Evolutionary conservation across 225 moss, liverwort and hornwort genomes (phyloP), one percentile per base, ranked within the genome.

Genomic region (Physcomitrium patens): DNA sequence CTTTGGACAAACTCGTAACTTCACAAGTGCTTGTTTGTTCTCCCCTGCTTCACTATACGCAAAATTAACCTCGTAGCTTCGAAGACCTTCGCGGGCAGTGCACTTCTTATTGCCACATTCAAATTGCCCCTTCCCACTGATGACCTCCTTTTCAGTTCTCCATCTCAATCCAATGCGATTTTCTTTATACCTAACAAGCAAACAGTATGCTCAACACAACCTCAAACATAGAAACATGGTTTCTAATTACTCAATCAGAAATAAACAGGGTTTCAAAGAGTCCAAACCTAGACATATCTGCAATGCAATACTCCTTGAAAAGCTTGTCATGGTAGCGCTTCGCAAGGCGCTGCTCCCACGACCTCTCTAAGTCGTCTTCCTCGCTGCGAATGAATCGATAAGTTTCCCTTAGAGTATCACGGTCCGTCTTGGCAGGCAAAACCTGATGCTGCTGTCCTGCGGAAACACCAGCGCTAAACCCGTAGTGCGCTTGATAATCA

Each of bases 51-150:
- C 99, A 23, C 17, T 92, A 83, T 99, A 99, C 15, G 90, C 90
- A 77, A 99, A 99, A 87, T 99, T 99, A 14, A 99, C 99, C 90
- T 99, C 99, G 81, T 95, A 99, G 78, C 95, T 99, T 63, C 90
- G 89, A 70, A 99, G 89, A 59, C 91, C 93, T 78, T 95, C 93
- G 46, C 76, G 84, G 66, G 85, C 84, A 84, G 63, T 73, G 77
- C 99, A 99, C 37, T 83, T 91, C 81, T 93, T 99, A 79, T 99
- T 99, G 78, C 95, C 99, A 78, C 99, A 99, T 42, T 93, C 82
- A 62, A 99, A 99, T 79, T 99, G 99, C 60, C 99, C 99, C 88
- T 99, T 99, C 73, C 99, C 99, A 61, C 85, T 88, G 8, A 99
- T 71, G 5, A 99, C 93, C 84, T 99, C 99, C 79, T 95, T 95